Base-by-base conservation (phyloP, 345 rosid genomes). In the Eucalyptus globulus region DNA sequence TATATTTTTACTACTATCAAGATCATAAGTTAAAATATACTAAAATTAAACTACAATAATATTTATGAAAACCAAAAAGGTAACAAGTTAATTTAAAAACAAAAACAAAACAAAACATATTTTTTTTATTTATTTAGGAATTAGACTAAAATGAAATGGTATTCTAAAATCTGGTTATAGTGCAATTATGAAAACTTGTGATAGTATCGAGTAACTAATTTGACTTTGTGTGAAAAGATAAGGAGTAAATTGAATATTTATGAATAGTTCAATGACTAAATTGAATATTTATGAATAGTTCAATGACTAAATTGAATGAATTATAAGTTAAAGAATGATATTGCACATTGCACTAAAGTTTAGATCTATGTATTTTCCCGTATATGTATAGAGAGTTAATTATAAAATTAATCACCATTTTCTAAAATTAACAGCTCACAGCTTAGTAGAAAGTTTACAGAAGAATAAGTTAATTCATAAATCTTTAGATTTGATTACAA, bases 81-180 rank as follows among this genome's bases (percentile, higher is more conserved):
- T 6, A 56, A 56, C 9, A 4, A 56, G 27, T 12, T 22, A 56
- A 56, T 11, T 26, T 14, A 5, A 49, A 49, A 11, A 58, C 26
- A 4, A 40, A 40, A 40, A 40, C 43, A 49, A 49, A 14, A 12
- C 2, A 58, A 60, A 11, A 1, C 3, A 27, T 5, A 60, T 27
- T 60, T 60, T 60, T 60, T 27, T 26, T 60, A 31, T 60, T 60
- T 31, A 60, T 60, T 27, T 60, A 60, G 31, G 67, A 60, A 60
- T 6, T 60, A 3, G 16, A 60, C 3, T 60, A 8, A 60, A 60
- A 60, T 60, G 15, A 60, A 60, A 60, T 11, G 69, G 15, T 60
- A 60, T 60, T 60, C 2, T 27, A 60, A 60, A 60, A 27, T 60
- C 0, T 27, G 4, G 69, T 1, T 1, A 60, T 3, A 27, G 15